phyloP scores from a whole-genome alignment of 495 filamentous ascomycete genomes.

The Patellaria atrata region DNA sequence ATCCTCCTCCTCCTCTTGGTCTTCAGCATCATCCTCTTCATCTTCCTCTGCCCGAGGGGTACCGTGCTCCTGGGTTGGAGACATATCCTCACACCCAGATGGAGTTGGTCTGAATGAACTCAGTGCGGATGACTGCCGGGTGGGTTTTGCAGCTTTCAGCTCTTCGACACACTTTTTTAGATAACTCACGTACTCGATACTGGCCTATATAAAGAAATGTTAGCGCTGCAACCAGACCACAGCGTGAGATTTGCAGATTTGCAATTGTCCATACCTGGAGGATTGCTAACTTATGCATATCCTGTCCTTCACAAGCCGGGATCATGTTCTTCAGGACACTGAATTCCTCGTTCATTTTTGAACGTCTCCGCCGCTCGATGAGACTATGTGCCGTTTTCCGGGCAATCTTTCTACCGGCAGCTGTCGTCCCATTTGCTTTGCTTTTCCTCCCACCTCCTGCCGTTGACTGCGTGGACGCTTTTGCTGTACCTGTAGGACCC shows the following conservation, averaged over 20 bases:
- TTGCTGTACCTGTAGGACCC: constrained; percentile 10
- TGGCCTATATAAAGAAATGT: constrained; percentile 43
- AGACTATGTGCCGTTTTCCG: constrained; percentile 92
- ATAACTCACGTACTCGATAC: constrained; percentile 93
- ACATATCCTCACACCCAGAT: not conserved
- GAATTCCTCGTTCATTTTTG: constrained; percentile 99
- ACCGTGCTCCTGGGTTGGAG: not conserved
- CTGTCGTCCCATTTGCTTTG: constrained; percentile 49
- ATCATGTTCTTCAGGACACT: constrained; percentile 88
- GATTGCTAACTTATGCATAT: constrained; percentile 98
- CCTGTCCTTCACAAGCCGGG: constrained; percentile 75
- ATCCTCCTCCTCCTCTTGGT: constrained; percentile 22
- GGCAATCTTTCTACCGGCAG: constrained; percentile 79
- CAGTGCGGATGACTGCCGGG: constrained; percentile 6
- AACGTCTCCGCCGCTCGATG: constrained; percentile 79
- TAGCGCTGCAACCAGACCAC: not conserved
- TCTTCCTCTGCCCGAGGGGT: not conserved
- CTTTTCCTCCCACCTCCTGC: constrained; percentile 50
- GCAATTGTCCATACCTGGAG: constrained; percentile 51
- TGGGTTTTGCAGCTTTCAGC: constrained; percentile 47
- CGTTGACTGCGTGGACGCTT: constrained; percentile 15
- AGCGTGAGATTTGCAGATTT: not conserved
- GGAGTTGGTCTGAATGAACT: constrained; percentile 3
- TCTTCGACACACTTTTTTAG: constrained; percentile 78
- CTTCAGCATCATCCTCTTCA: constrained; percentile 9